Percentiles rank a stretch among this genome's conserved stretches.
These are phyloP conservation scores for Mariannaea elegans DNA, from an alignment of 2,329 filamentous ascomycete genomes.

Conservation along the genomic window DNA sequence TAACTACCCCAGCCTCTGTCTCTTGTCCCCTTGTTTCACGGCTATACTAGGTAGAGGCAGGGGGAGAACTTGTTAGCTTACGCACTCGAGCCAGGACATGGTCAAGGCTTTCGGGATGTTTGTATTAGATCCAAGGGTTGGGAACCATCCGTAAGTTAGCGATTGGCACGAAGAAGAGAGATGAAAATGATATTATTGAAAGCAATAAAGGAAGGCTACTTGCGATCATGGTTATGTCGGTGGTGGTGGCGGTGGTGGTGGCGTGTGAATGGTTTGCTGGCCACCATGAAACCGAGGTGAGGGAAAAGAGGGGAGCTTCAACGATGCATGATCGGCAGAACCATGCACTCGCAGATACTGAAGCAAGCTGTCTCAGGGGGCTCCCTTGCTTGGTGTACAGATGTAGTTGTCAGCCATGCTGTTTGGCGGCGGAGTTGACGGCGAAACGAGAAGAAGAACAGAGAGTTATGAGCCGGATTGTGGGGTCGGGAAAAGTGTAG, in stretches of 20 bases:
- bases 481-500: neutral
- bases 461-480: neutral
- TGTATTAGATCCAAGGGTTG: neutral
- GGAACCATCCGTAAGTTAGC: neutral
- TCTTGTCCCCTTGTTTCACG: neutral
- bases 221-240: no score
- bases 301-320: constrained; percentile 1
- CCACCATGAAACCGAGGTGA: constrained; percentile 15
- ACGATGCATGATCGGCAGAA: constrained; percentile 18
- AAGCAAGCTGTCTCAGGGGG: constrained; percentile 12
- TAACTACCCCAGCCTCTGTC: neutral
- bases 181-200: neutral
- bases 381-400: neutral
- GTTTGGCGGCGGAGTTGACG: neutral
- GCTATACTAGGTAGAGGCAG: neutral
- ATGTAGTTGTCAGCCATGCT: neutral
- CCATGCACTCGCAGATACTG: constrained; percentile 20
- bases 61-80: neutral
- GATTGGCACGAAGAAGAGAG: neutral
- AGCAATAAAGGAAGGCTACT: no score
- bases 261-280: neutral
- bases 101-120: constrained; percentile 31
- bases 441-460: neutral
- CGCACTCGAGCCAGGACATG: constrained; percentile 27
- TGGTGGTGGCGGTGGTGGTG: no score